phyloP scores from a whole-genome alignment of 108 stramenopile species.

The Epithemia pelagica region DNA sequence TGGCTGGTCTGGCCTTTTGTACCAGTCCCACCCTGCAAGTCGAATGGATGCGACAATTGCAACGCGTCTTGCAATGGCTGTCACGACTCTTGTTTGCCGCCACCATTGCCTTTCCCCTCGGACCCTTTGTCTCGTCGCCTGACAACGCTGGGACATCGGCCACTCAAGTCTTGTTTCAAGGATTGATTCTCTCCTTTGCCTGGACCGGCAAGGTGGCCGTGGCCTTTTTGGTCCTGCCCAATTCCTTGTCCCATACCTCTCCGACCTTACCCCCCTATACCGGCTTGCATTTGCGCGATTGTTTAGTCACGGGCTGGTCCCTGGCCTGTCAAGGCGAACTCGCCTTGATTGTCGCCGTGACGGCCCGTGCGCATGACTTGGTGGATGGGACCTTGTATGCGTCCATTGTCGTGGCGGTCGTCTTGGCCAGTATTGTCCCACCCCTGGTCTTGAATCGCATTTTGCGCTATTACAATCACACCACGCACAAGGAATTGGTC shows the following conservation, averaged over 20 bases:
- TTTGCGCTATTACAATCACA: slow-evolving; percentile 59
- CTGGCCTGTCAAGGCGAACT: slow-evolving; percentile 41
- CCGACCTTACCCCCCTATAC: slow-evolving; percentile 36
- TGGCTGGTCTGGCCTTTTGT: slow-evolving; percentile 77
- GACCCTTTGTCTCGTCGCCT: slow-evolving; percentile 36
- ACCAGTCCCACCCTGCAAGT: slow-evolving; percentile 46
- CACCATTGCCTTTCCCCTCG: slow-evolving; percentile 5
- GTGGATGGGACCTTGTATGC: slow-evolving; percentile 34
- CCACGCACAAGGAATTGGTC: slow-evolving; percentile 35
- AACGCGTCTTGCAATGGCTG: slow-evolving; percentile 73
- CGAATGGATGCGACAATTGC: slow-evolving; percentile 64
- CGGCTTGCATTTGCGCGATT: slow-evolving; percentile 37
- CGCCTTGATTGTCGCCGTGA: slow-evolving; percentile 39
- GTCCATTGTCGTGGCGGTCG: slow-evolving; percentile 37
- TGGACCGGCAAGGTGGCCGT: slow-evolving; percentile 65
- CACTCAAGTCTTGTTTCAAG: slow-evolving; percentile 57
- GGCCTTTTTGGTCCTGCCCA: slow-evolving; percentile 48
- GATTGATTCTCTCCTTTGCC: slow-evolving; percentile 55
- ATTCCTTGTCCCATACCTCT: slow-evolving; percentile 43
- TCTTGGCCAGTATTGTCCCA: slow-evolving; percentile 67
- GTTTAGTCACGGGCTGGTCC: slow-evolving; percentile 24
- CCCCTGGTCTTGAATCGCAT: slow-evolving; percentile 66
- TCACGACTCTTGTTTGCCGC: slow-evolving; percentile 83
- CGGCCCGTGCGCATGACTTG: slow-evolving; percentile 26
- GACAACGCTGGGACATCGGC: no score